phyloP scores from a whole-genome alignment of 2,329 filamentous ascomycete genomes.

The Periglandula ipomoeae region DNA sequence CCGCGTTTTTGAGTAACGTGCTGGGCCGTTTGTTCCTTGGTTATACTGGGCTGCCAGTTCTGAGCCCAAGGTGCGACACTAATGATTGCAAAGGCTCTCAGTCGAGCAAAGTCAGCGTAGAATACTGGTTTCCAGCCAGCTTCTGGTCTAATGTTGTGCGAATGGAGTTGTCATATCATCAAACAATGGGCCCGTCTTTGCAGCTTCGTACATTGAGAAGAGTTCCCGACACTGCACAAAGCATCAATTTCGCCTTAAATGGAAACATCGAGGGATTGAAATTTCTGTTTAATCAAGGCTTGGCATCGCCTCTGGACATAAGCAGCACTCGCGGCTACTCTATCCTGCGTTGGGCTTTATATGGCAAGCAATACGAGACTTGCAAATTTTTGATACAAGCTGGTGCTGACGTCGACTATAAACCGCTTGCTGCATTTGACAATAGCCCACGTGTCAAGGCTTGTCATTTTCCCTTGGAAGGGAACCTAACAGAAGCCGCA shows the following conservation, averaged over 20 bases:
- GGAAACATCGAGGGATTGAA: conserved; percentile 22
- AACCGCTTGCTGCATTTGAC: conserved; percentile 10
- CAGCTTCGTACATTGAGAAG: conserved; percentile 19
- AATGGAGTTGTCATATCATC: conserved; percentile 16
- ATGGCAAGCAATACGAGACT: conserved; percentile 22
- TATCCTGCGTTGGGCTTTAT: conserved; percentile 23
- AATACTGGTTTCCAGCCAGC: conserved; percentile 23
- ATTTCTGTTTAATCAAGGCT: conserved; percentile 18
- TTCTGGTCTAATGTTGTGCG: conserved; percentile 21
- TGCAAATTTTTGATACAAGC: conserved; percentile 19
- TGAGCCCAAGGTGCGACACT: conserved; percentile 16
- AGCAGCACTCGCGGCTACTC: conserved; percentile 23
- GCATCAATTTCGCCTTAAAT: conserved; percentile 17
- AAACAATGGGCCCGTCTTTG: conserved; percentile 15
- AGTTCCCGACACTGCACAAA: conserved; percentile 20
- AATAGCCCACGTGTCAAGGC: conserved; percentile 14
- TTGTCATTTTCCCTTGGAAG: conserved; percentile 15
- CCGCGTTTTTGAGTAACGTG: conserved; percentile 14
- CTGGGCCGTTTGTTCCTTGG: conserved; percentile 19
- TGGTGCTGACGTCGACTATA: conserved; percentile 22
- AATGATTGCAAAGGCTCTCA: conserved; percentile 14
- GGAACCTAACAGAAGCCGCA: conserved; percentile 8
- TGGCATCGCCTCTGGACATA: conserved; percentile 23
- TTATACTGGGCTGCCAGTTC: conserved; percentile 18
- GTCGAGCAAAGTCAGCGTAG: conserved; percentile 15